Evolutionary conservation across 2,329 filamentous ascomycete genomes (phyloP), one percentile per base, ranked within the genome.

Genomic region (Pseudogymnoascus sp.): DNA sequence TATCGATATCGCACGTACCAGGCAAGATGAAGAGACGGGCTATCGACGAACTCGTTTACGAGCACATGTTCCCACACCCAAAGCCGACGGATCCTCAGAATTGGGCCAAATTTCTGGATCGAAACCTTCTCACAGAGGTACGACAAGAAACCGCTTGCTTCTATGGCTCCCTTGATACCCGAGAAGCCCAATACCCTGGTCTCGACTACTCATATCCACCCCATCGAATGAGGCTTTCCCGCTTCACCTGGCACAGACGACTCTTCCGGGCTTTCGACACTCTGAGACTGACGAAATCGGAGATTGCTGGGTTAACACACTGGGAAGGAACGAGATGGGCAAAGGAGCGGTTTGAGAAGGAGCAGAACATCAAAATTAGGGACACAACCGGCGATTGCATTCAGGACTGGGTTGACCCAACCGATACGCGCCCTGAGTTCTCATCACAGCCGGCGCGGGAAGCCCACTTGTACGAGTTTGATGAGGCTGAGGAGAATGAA

Each of bases 291-390:
- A 93, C 89, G 7, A 77, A 83, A 64, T 78, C 79, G 69, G 89
- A 93, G 73, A 90, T 93, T 68, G 80, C 84, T 62, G 79, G 80
- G 60, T 79, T 93, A 72, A 92, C 89, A 64, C 87, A 89, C 71
- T 93, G 89, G 89, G 89, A 93, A 77, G 89, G 89, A 64, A 93
- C 89, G 9, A 86, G 87, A 66, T 93, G 89, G 89, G 90, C 90
- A 66, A 87, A 91, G 72, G 88, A 92, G 72, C 84, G 89, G 63
- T 93, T 87, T 72, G 89, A 93, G 78, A 82, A 82, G 64, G 89
- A 93, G 71, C 87, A 91, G 70, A 86, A 86, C 35, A 81, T 89
- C 64, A 77, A 76, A 31, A 91, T 93, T 66, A 76, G 78, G 59
- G 90, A 93, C 71, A 91, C 89, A 5, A 87, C 88, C 1, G 83